Conservation (phyloP, 2,329 filamentous ascomycete genomes). For the Coniochaeta prunicola region DNA sequence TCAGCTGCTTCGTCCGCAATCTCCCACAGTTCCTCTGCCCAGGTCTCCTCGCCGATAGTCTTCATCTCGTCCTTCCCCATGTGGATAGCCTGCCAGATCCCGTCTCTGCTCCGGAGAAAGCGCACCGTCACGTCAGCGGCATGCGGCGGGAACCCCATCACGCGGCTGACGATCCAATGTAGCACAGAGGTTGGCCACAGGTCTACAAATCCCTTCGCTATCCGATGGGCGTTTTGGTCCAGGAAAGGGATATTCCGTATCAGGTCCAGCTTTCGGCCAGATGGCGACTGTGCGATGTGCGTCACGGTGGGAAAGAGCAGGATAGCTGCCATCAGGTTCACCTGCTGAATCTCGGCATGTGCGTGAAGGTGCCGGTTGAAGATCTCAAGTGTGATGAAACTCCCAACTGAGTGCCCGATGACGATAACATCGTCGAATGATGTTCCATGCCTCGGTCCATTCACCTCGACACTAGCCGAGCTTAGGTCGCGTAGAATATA, state of each 20-base stretch:
- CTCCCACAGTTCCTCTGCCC: constrained; percentile 55
- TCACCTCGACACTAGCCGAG: constrained; percentile 18
- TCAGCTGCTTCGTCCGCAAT: constrained; percentile 22
- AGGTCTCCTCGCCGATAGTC: constrained; percentile 50
- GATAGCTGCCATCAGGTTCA: constrained; percentile 45
- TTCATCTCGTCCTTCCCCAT: constrained; percentile 54
- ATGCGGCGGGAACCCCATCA: constrained; percentile 40
- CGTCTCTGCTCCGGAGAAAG: constrained; percentile 50
- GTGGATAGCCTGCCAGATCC: constrained; percentile 52
- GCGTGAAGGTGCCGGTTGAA: constrained; percentile 45
- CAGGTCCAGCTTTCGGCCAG: constrained; percentile 44
- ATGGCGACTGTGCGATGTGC: constrained; percentile 59
- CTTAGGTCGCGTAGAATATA: constrained; percentile 24
- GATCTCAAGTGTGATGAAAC: constrained; percentile 64
- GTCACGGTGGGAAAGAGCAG: constrained; percentile 69
- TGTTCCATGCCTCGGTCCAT: constrained; percentile 20
- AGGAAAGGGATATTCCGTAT: constrained; percentile 35
- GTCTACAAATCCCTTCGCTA: constrained; percentile 33
- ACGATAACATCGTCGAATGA: constrained; percentile 55
- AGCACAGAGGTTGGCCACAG: constrained; percentile 32
- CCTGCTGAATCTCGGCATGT: constrained; percentile 18
- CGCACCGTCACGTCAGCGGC: constrained; percentile 42
- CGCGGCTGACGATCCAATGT: constrained; percentile 30
- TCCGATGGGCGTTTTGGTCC: constrained; percentile 28
- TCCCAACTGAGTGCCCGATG: constrained; percentile 67